Evolutionary conservation across 2,329 filamentous ascomycete species (phyloP).

Genomic region (Aureobasidium sp.): DNA sequence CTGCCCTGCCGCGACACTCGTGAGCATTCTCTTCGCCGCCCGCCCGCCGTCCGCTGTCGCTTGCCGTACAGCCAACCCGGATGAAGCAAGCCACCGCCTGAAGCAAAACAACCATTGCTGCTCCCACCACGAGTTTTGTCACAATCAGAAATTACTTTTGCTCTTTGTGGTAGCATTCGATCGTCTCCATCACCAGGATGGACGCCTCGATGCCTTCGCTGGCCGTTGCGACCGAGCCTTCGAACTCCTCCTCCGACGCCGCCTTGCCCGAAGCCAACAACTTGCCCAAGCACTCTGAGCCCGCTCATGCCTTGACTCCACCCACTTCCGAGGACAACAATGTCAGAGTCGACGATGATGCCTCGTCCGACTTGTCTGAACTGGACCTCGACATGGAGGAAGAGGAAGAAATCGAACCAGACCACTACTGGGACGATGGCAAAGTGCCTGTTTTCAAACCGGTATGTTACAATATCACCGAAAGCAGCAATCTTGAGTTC

Average conservation of each 20-base stretch:
- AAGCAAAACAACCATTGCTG: neutral
- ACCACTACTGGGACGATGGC: slow-evolving; percentile 76
- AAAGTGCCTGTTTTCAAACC: slow-evolving; percentile 91
- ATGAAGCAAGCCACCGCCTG: neutral
- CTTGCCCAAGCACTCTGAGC: slow-evolving; percentile 6
- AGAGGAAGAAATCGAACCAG: slow-evolving; percentile 72
- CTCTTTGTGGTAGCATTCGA: slow-evolving; percentile 2
- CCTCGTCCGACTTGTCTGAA: slow-evolving; percentile 43
- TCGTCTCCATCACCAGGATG: neutral
- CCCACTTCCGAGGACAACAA: slow-evolving; percentile 47
- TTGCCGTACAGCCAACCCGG: slow-evolving; percentile 5
- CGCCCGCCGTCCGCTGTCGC: neutral
- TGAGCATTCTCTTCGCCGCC: slow-evolving; percentile 4
- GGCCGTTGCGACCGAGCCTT: slow-evolving; percentile 3
- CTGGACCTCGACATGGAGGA: slow-evolving; percentile 54
- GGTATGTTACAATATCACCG: slow-evolving; percentile 40
- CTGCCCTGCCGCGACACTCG: neutral
- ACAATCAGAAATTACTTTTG: neutral
- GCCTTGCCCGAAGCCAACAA: slow-evolving; percentile 12
- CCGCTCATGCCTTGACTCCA: slow-evolving; percentile 40
- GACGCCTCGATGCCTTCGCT: neutral
- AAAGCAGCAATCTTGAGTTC: neutral
- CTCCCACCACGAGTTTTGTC: neutral
- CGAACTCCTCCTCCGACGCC: slow-evolving; percentile 10
- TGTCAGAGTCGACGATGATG: slow-evolving; percentile 36